Percentiles rank a stretch among this genome's conserved stretches.
phyloP scores from a whole-genome alignment of 2,329 filamentous ascomycete genomes.

The Sporothrix sp. region DNA sequence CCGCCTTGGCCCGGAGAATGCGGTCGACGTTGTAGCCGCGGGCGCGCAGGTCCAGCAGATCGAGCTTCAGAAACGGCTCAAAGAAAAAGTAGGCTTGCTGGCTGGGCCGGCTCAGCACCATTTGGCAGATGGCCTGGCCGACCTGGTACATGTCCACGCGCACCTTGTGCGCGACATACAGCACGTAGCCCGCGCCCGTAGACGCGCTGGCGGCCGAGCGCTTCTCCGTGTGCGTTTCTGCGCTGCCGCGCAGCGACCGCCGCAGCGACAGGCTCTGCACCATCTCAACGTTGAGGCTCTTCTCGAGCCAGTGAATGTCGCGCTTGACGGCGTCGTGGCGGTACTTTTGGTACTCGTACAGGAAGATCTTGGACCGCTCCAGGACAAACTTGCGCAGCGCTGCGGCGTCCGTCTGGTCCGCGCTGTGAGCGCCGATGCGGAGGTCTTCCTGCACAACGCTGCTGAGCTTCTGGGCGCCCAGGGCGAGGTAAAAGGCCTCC shows the following conservation, averaged over 20 bases:
- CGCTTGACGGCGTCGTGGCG: conserved; percentile 70
- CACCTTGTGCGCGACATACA: conserved; percentile 64
- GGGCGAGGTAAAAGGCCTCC: conserved; percentile 72
- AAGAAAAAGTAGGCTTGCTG: conserved; percentile 85
- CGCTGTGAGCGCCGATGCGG: conserved; percentile 54
- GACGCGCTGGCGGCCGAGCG: conserved; percentile 56
- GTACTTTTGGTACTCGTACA: conserved; percentile 66
- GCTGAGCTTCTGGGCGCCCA: conserved; percentile 70
- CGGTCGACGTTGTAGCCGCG: conserved; percentile 96
- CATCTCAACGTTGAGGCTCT: conserved; percentile 66
- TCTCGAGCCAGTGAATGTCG: conserved; percentile 83
- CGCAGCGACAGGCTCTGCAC: conserved; percentile 71
- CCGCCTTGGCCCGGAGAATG: conserved; percentile 78
- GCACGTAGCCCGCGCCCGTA: conserved; percentile 40
- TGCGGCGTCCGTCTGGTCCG: conserved; percentile 46
- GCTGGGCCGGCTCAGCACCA: conserved; percentile 72
- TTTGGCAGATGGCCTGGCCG: conserved; percentile 72
- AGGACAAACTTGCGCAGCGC: conserved; percentile 69
- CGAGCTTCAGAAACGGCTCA: conserved; percentile 80
- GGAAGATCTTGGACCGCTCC: conserved; percentile 80
- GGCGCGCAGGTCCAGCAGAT: conserved; percentile 68
- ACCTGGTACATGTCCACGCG: conserved; percentile 80
- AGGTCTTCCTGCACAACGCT: conserved; percentile 69
- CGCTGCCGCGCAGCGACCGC: conserved; percentile 58
- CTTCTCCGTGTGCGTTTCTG: conserved; percentile 63